phyloP scores from a whole-genome alignment of 768 basidiomycete species.

The Boletus subparvulus region DNA sequence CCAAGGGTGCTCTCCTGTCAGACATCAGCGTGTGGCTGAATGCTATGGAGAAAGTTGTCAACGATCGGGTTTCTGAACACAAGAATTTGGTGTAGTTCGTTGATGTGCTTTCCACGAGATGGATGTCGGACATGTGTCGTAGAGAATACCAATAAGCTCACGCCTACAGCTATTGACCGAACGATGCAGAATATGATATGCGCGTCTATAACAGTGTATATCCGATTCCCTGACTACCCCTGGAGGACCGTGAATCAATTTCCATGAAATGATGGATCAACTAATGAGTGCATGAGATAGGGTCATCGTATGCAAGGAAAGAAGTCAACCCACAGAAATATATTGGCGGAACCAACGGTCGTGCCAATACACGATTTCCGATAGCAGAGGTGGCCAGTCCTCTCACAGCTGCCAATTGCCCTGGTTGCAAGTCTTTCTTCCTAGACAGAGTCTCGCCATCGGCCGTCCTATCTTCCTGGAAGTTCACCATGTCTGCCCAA shows the following conservation, averaged over 20 bases:
- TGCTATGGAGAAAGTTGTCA: constrained; percentile 79
- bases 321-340: constrained; percentile 23
- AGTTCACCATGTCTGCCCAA: constrained; percentile 56
- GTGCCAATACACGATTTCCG: neutral
- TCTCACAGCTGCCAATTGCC: neutral
- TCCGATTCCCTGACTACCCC: neutral
- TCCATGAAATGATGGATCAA: constrained; percentile 25
- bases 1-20: constrained; percentile 17
- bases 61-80: constrained; percentile 53
- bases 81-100: constrained; percentile 40
- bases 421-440: neutral
- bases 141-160: neutral
- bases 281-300: constrained; percentile 12
- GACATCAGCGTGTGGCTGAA: constrained; percentile 74
- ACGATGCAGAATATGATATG: neutral
- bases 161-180: neutral
- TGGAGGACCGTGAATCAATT: constrained; percentile 3
- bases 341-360: constrained; percentile 11
- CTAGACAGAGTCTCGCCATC: constrained; percentile 1
- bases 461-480: constrained; percentile 23
- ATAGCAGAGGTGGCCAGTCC: constrained; percentile 7
- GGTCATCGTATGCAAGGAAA: neutral
- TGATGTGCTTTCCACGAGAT: neutral
- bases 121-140: neutral
- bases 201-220: constrained; percentile 1